phyloP scores from a whole-genome alignment of 208 protist genomes.

The Crithidia mellificae region DNA sequence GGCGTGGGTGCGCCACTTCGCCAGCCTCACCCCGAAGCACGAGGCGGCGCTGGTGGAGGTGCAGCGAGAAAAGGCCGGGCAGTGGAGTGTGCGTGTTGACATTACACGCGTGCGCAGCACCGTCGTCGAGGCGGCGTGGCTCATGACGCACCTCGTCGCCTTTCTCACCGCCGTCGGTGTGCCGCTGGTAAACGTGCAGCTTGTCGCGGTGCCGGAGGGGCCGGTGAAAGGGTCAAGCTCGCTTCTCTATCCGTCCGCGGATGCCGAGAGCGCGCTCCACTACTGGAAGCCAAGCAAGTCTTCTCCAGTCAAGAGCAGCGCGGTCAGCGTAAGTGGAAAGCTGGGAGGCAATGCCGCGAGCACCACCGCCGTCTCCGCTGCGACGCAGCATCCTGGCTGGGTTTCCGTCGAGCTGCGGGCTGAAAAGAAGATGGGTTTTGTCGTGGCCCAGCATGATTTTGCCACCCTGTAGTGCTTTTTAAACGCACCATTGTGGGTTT shows the following conservation, averaged over 20 bases:
- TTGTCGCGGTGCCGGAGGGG: conserved; percentile 20
- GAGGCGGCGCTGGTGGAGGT: conserved; percentile 9
- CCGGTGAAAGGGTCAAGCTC: background rate
- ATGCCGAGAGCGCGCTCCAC: background rate
- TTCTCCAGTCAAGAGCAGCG: background rate
- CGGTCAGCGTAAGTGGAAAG: background rate
- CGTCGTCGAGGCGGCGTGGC: conserved; percentile 31
- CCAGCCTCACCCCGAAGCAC: background rate
- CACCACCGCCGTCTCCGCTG: too few relatives aligned
- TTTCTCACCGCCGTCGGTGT: conserved; percentile 19
- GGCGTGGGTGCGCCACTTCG: conserved; percentile 11
- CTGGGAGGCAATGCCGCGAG: background rate
- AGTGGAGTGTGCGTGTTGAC: conserved; percentile 16
- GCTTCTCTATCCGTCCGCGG: conserved; percentile 19
- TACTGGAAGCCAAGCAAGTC: conserved; percentile 11
- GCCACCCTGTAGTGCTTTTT: background rate
- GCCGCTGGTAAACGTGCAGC: conserved; percentile 1
- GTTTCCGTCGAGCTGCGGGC: conserved; percentile 4
- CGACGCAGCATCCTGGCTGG: background rate
- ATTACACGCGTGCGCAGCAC: conserved; percentile 19
- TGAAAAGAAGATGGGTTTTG: conserved; percentile 13
- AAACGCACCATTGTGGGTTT: background rate
- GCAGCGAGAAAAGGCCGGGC: conserved; percentile 1
- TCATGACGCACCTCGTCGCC: conserved; percentile 16
- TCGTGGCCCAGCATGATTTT: conserved; percentile 28